Base-by-base conservation (phyloP, 208 protist species). In the Trypanosoma boissoni region DNA sequence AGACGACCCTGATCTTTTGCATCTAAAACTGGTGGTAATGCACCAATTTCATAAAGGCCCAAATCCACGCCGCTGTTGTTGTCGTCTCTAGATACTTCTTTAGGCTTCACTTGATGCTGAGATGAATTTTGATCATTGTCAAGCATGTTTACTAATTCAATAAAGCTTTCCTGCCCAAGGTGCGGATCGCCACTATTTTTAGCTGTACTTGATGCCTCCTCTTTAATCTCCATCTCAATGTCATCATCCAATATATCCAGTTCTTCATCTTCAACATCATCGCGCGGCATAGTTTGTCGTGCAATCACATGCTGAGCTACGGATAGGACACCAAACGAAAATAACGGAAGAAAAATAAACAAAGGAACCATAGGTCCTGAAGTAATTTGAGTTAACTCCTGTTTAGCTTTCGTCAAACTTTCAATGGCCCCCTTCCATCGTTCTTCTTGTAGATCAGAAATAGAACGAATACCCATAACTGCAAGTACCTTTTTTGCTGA, bases 331-430 rank as follows among this genome's bases (percentile, higher is more conserved):
- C 62, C 45, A n/a, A 81, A 43, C 0, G 85, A 83, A 60, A 92
- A 88, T 48, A 88, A 41, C 3, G 85, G 81, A 27, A 92, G 72
- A 26, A 92, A 92, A 36, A 92, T 37, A 10, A 64, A 68, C 4
- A 84, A 63, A 6, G 85, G 82, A 16, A 92, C 73, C 48, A 86
- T 74, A 3, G 77, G 81, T 23, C 78, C 75, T 14, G 68, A 70
- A 27, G 53, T 41, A 27, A 45, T n/a, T 8, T 43, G 44, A 20
- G 51, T 24, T 23, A 72, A 36, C 16, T 60, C 55, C n/a, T 28
- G 23, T 43, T 46, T 39, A 18, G 57, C 53, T 26, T 41, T 28
- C 36, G 68, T 37, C 18, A 76, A 53, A 10, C 28, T 51, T 16
- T 68, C 42, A 16, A 71, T 28, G 2, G 41, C 57, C 28, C 26